phyloP scores from a whole-genome alignment of 768 basidiomycete species.

The Rossbeevera mucosa region DNA sequence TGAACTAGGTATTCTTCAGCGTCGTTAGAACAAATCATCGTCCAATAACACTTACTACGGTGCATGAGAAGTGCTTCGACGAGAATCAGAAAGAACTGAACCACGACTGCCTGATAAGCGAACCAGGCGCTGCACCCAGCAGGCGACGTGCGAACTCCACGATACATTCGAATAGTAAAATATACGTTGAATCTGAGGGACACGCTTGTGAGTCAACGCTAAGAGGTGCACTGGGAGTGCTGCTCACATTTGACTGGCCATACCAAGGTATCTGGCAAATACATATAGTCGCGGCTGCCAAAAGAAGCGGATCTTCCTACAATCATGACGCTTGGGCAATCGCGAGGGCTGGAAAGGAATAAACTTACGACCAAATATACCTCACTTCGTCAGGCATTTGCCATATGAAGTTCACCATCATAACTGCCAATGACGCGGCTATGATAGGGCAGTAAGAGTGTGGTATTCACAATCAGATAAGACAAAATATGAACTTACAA shows the following conservation, averaged over 20 bases:
- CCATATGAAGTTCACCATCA: constrained; percentile 14
- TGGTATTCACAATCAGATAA: neutral
- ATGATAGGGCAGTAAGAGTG: too few species aligned
- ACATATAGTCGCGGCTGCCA: constrained; percentile 12
- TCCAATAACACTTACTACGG: constrained; percentile 6
- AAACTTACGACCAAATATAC: constrained; percentile 19
- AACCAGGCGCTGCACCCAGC: constrained; percentile 17
- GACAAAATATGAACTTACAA: neutral
- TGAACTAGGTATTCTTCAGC: constrained; percentile 11
- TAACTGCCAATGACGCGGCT: constrained; percentile 2
- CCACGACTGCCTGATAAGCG: constrained; percentile 10
- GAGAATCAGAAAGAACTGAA: constrained; percentile 10
- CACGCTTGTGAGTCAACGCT: neutral
- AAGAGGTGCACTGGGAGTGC: neutral
- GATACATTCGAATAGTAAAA: constrained; percentile 15
- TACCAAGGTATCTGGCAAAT: constrained; percentile 14
- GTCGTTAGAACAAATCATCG: neutral
- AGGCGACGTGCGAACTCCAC: constrained; percentile 2
- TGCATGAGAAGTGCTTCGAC: constrained; percentile 17
- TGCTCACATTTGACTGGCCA: constrained; percentile 19
- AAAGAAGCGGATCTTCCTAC: constrained; percentile 5
- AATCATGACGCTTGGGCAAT: neutral
- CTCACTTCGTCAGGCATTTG: constrained; percentile 9
- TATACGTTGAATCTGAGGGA: constrained; percentile 20
- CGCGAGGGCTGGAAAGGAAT: neutral